Evolutionary conservation across 805 yeast genomes (phyloP), one percentile per base, ranked within the genome.

Genomic region (Yarrowia osloensis): DNA sequence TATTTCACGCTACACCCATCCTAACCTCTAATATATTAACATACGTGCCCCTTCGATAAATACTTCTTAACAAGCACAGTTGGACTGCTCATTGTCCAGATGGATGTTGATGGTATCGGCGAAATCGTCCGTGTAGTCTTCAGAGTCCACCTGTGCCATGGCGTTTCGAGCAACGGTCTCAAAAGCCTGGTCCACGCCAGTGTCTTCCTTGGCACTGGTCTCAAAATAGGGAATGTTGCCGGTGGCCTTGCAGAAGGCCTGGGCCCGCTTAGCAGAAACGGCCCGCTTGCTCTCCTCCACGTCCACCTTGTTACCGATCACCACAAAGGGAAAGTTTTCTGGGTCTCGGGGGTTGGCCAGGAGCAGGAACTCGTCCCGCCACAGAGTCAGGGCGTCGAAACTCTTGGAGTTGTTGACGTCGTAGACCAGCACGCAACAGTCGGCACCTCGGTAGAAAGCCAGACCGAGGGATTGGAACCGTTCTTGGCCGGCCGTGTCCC

Each of bases 401-500:
- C 97, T 90, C 79, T 94, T 93, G 69, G 90, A 88, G 79, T 95
- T 95, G 70, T 97, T 94, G 61, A 95, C 98, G 76, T 94, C 99
- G 76, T 90, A 94, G 71, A 95, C 96, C 69, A 94, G 82, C 11
- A 94, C 97, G 79, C 98, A 95, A 79, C 98, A 95, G 78, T 95
- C 98, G 0, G 98, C 97, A 40, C 98, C 98, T 73, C 99, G 83
- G 78, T 95, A 94, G 77, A 94, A 94, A 0, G 98, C 98, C 50
- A 94, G 98, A 17, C 98, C 98, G 69, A 94, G 81, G 68, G 96
- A 88, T 79, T 95, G 98, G 83, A 94, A 94, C 74, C 99, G 84
- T 78, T 94, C 99, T 81, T 94, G 99, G 40, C 99, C 99, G 8
- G 98, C 98, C 49, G 99, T 94, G 76, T 94, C 99, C 99, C 99